These are phyloP conservation scores for Angomonas deanei DNA, from an alignment of 208 protist species.

Conservation along the genomic window DNA sequence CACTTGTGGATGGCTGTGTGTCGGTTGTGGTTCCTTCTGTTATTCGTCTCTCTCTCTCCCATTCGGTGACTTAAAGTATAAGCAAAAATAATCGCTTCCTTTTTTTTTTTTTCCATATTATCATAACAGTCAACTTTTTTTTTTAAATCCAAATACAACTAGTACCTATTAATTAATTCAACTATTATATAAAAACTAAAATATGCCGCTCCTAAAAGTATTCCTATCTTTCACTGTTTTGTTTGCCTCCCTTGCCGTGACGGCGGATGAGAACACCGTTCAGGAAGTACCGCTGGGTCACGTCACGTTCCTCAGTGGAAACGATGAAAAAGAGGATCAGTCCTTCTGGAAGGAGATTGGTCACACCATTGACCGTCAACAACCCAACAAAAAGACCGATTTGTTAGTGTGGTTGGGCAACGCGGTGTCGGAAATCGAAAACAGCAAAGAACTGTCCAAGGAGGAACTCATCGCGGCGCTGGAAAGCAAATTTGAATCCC, in stretches of 20 bases:
- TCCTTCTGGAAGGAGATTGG: constrained; percentile 39
- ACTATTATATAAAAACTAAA: not conserved
- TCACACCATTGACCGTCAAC: not conserved
- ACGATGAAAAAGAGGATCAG: constrained; percentile 48
- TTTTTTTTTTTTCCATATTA: constrained; percentile 2
- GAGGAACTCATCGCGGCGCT: not conserved
- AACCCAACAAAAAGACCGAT: constrained; percentile 26
- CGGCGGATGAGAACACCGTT: not conserved
- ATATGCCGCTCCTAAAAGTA: no score
- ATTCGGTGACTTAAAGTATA: not conserved
- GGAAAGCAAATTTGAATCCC: constrained; percentile 14
- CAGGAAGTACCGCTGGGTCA: constrained; percentile 20
- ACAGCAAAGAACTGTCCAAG: constrained; percentile 12
- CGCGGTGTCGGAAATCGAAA: constrained; percentile 35
- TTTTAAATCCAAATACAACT: not conserved
- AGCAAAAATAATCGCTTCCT: not conserved
- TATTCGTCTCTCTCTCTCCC: not conserved
- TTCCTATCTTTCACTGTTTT: no score
- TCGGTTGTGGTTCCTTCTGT: constrained; percentile 8
- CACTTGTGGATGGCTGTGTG: no score
- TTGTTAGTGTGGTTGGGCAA: constrained; percentile 74
- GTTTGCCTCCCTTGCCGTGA: not conserved
- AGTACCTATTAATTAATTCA: not conserved
- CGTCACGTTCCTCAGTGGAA: constrained; percentile 67
- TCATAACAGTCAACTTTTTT: not conserved